Evolutionary conservation across 2,329 filamentous ascomycete genomes (phyloP).

Genomic region (Trematosphaeria pertusa): DNA sequence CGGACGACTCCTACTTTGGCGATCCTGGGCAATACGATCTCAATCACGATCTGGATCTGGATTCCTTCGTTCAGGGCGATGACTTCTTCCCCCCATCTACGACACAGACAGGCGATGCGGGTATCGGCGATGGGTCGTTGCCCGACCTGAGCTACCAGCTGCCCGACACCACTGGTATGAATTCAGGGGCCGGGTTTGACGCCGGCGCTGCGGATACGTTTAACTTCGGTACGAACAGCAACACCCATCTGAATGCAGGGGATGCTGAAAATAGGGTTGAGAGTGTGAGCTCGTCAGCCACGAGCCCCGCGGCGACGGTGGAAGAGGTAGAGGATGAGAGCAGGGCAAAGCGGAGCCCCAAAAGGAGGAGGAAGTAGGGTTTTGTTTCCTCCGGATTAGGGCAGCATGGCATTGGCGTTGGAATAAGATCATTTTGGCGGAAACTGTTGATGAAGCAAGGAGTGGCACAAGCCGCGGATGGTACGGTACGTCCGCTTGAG

Average conservation of each 20-base stretch:
- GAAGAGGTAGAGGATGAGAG: constrained; percentile 46
- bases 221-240: constrained; percentile 11
- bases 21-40: constrained; percentile 52
- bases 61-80: constrained; percentile 63
- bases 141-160: constrained; percentile 39
- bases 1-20: constrained; percentile 44
- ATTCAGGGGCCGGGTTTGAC: constrained; percentile 8
- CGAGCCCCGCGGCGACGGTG: constrained; percentile 47
- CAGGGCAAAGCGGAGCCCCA: constrained; percentile 30
- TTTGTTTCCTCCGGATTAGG: background rate
- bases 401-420: background rate
- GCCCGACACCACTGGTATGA: constrained; percentile 15
- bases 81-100: constrained; percentile 57
- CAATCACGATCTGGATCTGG: constrained; percentile 62
- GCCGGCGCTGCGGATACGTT: constrained; percentile 12
- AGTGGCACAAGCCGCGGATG: background rate
- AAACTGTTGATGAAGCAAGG: too few relatives aligned
- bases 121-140: constrained; percentile 14
- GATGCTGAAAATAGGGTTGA: constrained; percentile 43
- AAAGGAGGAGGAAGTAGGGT: constrained; percentile 37
- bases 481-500: too few relatives aligned
- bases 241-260: constrained; percentile 15
- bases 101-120: background rate
- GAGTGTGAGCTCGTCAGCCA: constrained; percentile 50
- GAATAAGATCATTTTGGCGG: background rate